A percentile compares a stretch with the other conserved stretches of the same genome.
Evolutionary conservation across 495 filamentous ascomycete species (phyloP).

Genomic region (Chlorociboria aeruginascens): DNA sequence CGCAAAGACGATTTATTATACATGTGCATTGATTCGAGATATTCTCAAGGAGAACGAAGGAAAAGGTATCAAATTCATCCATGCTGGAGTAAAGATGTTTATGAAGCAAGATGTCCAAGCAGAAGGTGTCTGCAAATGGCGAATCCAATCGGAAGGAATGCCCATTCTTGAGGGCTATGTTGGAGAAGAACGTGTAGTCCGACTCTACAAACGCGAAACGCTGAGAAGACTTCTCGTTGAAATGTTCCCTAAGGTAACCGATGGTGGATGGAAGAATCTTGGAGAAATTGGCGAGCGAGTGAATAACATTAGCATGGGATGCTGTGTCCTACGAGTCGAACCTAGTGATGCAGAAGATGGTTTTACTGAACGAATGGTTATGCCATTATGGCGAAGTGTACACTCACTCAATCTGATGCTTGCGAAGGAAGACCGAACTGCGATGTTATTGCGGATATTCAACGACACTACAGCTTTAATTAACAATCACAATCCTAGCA

Average conservation of each 20-base stretch:
- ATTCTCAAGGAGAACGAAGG: slow-evolving; percentile 78
- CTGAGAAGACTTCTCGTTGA: slow-evolving; percentile 71
- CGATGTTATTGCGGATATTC: slow-evolving; percentile 83
- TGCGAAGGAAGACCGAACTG: slow-evolving; percentile 87
- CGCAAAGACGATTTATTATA: slow-evolving; percentile 90
- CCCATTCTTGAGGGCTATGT: slow-evolving; percentile 80
- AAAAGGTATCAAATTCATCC: slow-evolving; percentile 85
- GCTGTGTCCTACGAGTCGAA: slow-evolving; percentile 78
- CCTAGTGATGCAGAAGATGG: slow-evolving; percentile 55
- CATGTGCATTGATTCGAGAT: slow-evolving; percentile 66
- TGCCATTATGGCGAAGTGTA: slow-evolving; percentile 85
- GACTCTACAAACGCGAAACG: slow-evolving; percentile 61
- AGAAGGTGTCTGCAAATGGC: slow-evolving; percentile 75
- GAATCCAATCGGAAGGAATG: slow-evolving; percentile 89
- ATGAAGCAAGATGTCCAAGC: slow-evolving; percentile 91
- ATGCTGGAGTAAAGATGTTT: slow-evolving; percentile 96
- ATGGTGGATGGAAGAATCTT: slow-evolving; percentile 56
- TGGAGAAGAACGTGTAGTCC: slow-evolving; percentile 63
- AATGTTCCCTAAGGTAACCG: slow-evolving; percentile 80
- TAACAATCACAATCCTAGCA: slow-evolving; percentile 28
- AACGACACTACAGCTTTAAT: slow-evolving; percentile 70
- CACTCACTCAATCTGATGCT: slow-evolving; percentile 89
- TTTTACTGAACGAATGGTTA: slow-evolving; percentile 68
- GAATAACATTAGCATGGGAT: slow-evolving; percentile 70
- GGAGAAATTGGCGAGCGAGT: slow-evolving; percentile 84